phyloP scores from a whole-genome alignment of 2,329 filamentous ascomycete species.

The Dryadomyces sulphureus region DNA sequence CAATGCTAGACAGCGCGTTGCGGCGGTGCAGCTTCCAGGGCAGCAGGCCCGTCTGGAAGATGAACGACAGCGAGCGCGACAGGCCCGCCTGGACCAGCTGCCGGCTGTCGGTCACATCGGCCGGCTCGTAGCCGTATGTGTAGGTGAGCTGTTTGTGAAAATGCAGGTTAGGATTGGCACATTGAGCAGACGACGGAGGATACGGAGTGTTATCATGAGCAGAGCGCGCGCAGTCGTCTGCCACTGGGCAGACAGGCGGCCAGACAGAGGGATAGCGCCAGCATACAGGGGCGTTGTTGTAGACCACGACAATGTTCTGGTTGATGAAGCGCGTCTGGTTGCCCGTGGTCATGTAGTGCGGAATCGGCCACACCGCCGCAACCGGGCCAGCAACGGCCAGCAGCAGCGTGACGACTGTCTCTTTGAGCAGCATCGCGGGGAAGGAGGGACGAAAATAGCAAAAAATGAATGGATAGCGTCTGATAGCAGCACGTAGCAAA shows the following conservation, averaged over 20 bases:
- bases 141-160: conserved; percentile 28
- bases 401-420: conserved; percentile 21
- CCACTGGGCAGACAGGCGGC: conserved; percentile 5
- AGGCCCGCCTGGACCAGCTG: conserved; percentile 41
- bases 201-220: conserved; percentile 3
- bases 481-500: neutral
- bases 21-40: conserved; percentile 66
- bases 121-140: conserved; percentile 27
- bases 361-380: conserved; percentile 45
- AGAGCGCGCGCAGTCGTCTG: neutral
- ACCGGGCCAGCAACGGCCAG: conserved; percentile 24
- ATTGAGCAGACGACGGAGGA: conserved; percentile 6
- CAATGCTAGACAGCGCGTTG: conserved; percentile 39
- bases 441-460: neutral
- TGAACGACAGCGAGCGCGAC: conserved; percentile 43
- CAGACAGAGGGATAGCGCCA: conserved; percentile 17
- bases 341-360: conserved; percentile 34
- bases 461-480: neutral
- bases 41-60: conserved; percentile 55
- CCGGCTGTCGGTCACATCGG: conserved; percentile 28
- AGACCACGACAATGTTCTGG: conserved; percentile 35
- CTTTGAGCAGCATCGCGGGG: conserved; percentile 13
- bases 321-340: conserved; percentile 38
- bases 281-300: conserved; percentile 43
- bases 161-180: conserved; percentile 4